Conservation (phyloP, 176 grass and related monocot genomes). For the Carex cristatella region DNA sequence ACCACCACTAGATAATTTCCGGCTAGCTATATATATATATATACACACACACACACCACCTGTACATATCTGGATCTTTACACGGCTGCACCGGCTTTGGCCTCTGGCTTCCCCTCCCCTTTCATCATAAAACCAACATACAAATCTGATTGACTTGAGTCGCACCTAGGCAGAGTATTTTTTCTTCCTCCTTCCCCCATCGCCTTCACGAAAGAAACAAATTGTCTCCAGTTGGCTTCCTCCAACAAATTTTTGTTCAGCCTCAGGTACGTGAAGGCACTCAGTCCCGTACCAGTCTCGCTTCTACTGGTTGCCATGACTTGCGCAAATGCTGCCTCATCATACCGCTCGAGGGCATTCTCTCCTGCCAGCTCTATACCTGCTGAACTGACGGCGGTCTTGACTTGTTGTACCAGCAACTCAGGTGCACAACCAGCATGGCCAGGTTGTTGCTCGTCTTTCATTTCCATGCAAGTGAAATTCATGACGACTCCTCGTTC, state of each 20-base stretch:
- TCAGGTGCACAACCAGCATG: conserved; percentile 68
- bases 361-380: conserved; percentile 72
- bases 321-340: conserved; percentile 66
- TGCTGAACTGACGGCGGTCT: conserved; percentile 22
- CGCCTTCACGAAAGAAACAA: conserved; percentile 75
- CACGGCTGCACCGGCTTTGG: conserved; percentile 28
- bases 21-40: conserved; percentile 9
- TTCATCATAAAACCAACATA: conserved; percentile 67
- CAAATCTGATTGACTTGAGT: conserved; percentile 70
- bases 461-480: conserved; percentile 99
- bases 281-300: conserved; percentile 33
- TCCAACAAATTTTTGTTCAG: conserved; percentile 88
- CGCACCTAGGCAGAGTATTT: conserved; percentile 41
- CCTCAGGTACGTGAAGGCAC: conserved; percentile 85
- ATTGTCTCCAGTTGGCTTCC: conserved; percentile 69
- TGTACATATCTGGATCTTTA: conserved; percentile 15
- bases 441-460: conserved; percentile 75
- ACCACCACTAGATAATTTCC: conserved; percentile 21
- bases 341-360: conserved; percentile 91
- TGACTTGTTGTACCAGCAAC: conserved; percentile 67
- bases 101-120: conserved; percentile 39
- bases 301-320: conserved; percentile 35
- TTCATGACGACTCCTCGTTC: conserved; percentile 62
- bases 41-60: neutral
- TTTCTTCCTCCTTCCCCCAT: conserved; percentile 52